A percentile compares a stretch with the other conserved stretches of the same genome.
Conservation (phyloP, 2,329 filamentous ascomycete species). For the Fusarium graminum region DNA sequence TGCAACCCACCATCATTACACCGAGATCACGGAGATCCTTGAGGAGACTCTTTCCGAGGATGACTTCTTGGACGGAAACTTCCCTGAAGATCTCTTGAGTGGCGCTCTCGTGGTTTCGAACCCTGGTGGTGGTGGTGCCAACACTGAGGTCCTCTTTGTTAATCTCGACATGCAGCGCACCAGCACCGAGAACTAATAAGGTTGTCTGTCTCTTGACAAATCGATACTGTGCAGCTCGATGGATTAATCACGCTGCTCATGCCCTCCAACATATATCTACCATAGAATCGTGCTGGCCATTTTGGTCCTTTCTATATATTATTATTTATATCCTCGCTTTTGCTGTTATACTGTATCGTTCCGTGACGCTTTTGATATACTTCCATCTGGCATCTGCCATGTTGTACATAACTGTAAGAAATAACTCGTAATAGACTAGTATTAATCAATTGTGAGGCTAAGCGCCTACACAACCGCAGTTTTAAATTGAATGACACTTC, state of each 20-base stretch:
- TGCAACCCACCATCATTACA: background rate
- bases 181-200: background rate
- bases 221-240: background rate
- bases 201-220: background rate
- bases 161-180: background rate
- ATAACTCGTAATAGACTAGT: too few relatives aligned
- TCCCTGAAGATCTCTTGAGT: background rate
- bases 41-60: background rate
- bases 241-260: background rate
- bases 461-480: too few relatives aligned
- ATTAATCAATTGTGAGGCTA: too few relatives aligned
- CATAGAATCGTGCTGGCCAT: background rate
- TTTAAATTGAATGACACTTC: too few relatives aligned
- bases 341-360: background rate
- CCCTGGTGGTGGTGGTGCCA: background rate
- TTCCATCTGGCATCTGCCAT: too few relatives aligned
- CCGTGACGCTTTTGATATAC: background rate
- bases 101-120: constrained; percentile 10
- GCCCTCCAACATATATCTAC: background rate
- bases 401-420: too few relatives aligned
- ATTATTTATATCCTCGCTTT: background rate
- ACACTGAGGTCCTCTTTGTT: background rate
- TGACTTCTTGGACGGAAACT: background rate
- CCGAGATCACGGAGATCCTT: background rate
- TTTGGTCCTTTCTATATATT: background rate